Evolutionary conservation across 371 early-diverging fungal species (phyloP), one percentile per base, ranked within the genome.

Genomic region (Rhizomucor miehei): DNA sequence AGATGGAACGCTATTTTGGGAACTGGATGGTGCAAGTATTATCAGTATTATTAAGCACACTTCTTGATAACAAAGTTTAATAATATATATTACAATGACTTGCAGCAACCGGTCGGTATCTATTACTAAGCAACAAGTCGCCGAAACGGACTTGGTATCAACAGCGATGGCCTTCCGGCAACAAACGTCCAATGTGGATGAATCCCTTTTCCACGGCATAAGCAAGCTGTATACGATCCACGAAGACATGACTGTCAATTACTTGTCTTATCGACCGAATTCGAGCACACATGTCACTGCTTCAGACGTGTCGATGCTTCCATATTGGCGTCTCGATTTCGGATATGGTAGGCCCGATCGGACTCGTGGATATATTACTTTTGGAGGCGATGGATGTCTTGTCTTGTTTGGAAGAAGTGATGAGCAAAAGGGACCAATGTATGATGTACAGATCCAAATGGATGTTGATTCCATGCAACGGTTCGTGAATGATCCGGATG

Each of bases 381-480:
- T 60, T 46, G 73, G 73, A 13, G 73, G 73, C 12, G 66, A 73
- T 56, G 73, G 73, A 0, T 73, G 73, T 16, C 36, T 73, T 23
- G 56, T 68, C 24, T 34, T 73, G 11, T 69, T 73, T 66, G 67
- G 67, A 3, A 52, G 73, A 43, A 54, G 56, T 1, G 63, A 69
- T n/a, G 43, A 50, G 9, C 53, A 50, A 20, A 59, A 62, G 35
- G 69, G 59, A 0, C 53, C 59, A 6, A 62, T 69, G 43, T 73
- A 64, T 39, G 73, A 73, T 37, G 66, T 73, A 3, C 73, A 73
- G 38, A 29, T 73, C 17, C 73, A 73, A 53, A 66, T 73, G 73
- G 69, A 73, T 50, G 56, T 54, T 1, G 65, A 64, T 34, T 69
- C 69, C 2, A 73, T 73, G 43, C 48, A 58, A 14, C 62, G 67